phyloP scores from a whole-genome alignment of 495 filamentous ascomycete species.

The Penicillium paxilli region DNA sequence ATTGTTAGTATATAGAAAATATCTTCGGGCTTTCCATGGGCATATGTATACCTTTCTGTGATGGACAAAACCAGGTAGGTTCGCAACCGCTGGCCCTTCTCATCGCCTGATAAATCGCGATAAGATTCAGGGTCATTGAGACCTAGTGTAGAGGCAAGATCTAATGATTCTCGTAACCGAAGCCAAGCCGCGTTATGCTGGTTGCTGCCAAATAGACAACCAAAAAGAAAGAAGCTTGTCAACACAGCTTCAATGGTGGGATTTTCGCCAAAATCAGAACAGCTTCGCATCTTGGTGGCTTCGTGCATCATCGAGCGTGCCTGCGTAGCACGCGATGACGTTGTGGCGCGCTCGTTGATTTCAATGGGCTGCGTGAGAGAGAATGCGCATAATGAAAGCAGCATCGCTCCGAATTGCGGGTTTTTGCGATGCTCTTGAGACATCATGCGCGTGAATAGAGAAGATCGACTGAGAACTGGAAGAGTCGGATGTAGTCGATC shows the following conservation, averaged over 20 bases:
- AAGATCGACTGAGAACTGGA: conserved; percentile 70
- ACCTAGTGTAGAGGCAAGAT: conserved; percentile 56
- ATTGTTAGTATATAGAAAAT: conserved; percentile 1
- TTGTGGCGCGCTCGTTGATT: conserved; percentile 42
- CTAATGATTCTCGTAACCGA: conserved; percentile 60
- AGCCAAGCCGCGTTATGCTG: conserved; percentile 58
- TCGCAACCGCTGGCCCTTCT: conserved; percentile 44
- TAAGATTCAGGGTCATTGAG: conserved; percentile 58
- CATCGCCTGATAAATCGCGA: conserved; percentile 39
- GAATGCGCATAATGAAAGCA: conserved; percentile 77
- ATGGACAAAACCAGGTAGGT: conserved; percentile 62
- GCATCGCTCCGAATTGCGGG: conserved; percentile 63
- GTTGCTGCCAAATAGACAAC: conserved; percentile 68
- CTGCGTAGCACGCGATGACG: conserved; percentile 52
- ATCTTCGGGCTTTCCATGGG: background rate
- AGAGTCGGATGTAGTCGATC: conserved; percentile 76
- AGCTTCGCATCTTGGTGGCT: conserved; percentile 71
- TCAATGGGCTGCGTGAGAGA: conserved; percentile 82
- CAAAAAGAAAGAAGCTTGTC: conserved; percentile 80
- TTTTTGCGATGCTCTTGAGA: conserved; percentile 66
- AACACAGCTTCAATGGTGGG: conserved; percentile 69
- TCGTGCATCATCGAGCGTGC: conserved; percentile 68
- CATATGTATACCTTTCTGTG: conserved; percentile 47
- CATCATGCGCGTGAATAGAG: conserved; percentile 59
- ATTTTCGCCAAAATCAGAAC: conserved; percentile 71